These are phyloP conservation scores for Pezicula carpinea DNA, from an alignment of 2,329 filamentous ascomycete genomes.

Conservation along the genomic window DNA sequence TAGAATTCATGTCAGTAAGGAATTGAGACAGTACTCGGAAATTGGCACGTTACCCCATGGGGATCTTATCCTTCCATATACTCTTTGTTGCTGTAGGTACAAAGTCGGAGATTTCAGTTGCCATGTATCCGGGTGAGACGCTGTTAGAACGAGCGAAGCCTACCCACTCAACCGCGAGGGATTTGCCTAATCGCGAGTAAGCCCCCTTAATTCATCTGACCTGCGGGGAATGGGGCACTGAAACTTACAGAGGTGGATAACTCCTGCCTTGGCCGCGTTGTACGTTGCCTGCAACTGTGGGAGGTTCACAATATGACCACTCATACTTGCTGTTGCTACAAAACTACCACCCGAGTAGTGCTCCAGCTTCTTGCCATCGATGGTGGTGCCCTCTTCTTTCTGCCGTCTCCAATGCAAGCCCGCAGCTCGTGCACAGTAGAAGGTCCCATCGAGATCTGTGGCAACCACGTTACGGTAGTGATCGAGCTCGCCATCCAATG, in stretches of 20 bases:
- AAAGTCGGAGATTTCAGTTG: conserved; percentile 67
- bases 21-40: conserved; percentile 11
- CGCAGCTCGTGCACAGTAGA: conserved; percentile 70
- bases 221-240: conserved; percentile 9
- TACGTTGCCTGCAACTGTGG: conserved; percentile 72
- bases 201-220: background rate
- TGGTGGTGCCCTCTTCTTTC: conserved; percentile 59
- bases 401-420: conserved; percentile 67
- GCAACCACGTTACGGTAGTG: conserved; percentile 64
- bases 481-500: conserved; percentile 59
- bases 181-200: conserved; percentile 47
- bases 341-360: conserved; percentile 64
- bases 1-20: conserved; percentile 22
- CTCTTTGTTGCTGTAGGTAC: conserved; percentile 61
- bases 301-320: conserved; percentile 71
- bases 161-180: conserved; percentile 72
- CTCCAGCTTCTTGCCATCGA: conserved; percentile 56
- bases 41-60: conserved; percentile 65
- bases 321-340: conserved; percentile 75
- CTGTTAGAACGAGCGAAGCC: conserved; percentile 69
- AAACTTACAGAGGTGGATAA: conserved; percentile 51
- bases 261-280: conserved; percentile 66
- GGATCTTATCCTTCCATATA: conserved; percentile 74
- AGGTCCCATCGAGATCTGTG: conserved; percentile 72
- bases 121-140: conserved; percentile 71